Percentiles rank a stretch among this genome's conserved stretches.
Evolutionary conservation across 2,329 filamentous ascomycete species (phyloP).

Genomic region (Malbranchea cinnamomea): DNA sequence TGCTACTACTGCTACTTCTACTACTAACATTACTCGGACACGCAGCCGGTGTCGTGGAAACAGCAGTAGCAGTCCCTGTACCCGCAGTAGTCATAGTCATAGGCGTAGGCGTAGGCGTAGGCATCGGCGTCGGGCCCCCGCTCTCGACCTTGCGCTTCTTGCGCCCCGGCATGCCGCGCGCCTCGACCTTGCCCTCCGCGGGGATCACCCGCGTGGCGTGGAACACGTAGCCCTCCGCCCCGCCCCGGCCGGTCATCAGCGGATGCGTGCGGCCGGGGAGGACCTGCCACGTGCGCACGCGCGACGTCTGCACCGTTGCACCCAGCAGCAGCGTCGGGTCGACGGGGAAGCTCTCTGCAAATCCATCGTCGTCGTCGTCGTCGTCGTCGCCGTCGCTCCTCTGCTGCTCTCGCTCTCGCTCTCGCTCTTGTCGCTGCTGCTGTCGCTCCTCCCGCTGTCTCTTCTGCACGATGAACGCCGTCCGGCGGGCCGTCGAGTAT

Average conservation of each 20-base stretch:
- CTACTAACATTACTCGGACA: too few species aligned
- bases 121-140: too few species aligned
- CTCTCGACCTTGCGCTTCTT: slow-evolving; percentile 48
- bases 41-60: too few species aligned
- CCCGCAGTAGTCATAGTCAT: too few species aligned
- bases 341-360: slow-evolving; percentile 72
- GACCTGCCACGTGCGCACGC: slow-evolving; percentile 75
- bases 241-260: slow-evolving; percentile 76
- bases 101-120: too few species aligned
- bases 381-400: slow-evolving; percentile 11
- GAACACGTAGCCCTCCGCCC: slow-evolving; percentile 81
- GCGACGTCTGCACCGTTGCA: slow-evolving; percentile 63
- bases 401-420: slow-evolving; percentile 15
- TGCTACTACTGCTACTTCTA: too few species aligned
- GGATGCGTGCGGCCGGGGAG: slow-evolving; percentile 85
- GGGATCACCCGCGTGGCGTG: slow-evolving; percentile 71
- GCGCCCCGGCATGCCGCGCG: slow-evolving; percentile 53
- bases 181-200: slow-evolving; percentile 63
- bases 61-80: too few species aligned
- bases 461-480: slow-evolving; percentile 45
- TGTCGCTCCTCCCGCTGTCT: slow-evolving; percentile 12
- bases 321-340: slow-evolving; percentile 76
- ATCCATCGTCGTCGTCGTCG: slow-evolving; percentile 32
- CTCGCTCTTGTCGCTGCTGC: slow-evolving; percentile 8
- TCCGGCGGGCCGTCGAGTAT: slow-evolving; percentile 66